These are phyloP conservation scores for Claviceps citrina DNA, from an alignment of 2,329 filamentous ascomycete species.

Conservation along the genomic window DNA sequence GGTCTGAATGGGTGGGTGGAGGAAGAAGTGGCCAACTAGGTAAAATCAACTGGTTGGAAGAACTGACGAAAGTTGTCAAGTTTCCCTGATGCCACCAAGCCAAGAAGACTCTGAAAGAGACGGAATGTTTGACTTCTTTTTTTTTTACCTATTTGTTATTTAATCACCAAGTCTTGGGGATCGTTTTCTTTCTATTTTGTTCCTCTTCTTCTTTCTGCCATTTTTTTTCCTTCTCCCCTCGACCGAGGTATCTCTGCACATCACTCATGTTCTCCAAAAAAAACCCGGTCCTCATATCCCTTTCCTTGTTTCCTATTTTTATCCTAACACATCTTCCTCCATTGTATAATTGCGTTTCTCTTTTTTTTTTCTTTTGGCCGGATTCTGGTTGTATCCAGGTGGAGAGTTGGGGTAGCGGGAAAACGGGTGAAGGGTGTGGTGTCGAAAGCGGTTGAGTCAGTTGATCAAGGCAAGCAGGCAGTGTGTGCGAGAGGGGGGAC, in stretches of 20 bases:
- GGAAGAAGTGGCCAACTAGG: conserved; percentile 46
- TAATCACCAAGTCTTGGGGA: not conserved
- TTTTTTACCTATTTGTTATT: conserved; percentile 1
- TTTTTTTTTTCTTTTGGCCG: conserved; percentile 11
- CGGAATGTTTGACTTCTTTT: conserved; percentile 24
- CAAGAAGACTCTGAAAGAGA: conserved; percentile 5
- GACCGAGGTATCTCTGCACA: not conserved
- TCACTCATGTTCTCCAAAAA: not conserved
- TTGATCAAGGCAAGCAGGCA: too few species aligned
- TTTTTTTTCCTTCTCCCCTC: conserved; percentile 5
- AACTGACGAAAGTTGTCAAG: not conserved
- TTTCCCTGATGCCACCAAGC: not conserved
- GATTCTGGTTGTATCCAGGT: not conserved
- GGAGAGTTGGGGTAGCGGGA: not conserved
- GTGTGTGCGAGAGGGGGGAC: too few species aligned
- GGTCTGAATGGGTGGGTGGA: conserved; percentile 53
- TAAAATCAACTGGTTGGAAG: conserved; percentile 5
- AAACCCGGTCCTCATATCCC: not conserved
- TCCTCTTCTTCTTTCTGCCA: conserved; percentile 14
- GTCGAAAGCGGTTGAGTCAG: too few species aligned
- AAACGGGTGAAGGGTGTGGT: not conserved
- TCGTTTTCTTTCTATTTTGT: not conserved
- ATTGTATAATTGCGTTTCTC: conserved; percentile 15
- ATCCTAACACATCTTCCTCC: conserved; percentile 12
- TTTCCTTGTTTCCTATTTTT: conserved; percentile 17